Base-by-base conservation (phyloP, 805 yeast species). In the Candida boidinii region DNA sequence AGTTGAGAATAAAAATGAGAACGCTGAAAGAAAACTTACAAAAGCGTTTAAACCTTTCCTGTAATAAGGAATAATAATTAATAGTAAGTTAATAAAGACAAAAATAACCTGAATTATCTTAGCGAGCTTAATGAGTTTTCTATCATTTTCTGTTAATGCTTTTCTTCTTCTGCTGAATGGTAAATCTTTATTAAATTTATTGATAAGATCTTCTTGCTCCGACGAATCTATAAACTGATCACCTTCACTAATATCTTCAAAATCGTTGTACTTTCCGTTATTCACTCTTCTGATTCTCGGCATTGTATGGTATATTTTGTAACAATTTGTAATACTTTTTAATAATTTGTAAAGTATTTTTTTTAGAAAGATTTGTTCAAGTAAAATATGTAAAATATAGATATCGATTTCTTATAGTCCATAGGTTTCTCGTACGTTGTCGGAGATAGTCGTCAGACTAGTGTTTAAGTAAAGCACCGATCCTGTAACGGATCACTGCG, bases 281-380 rank as follows among this genome's bases (percentile, higher is more conserved):
- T 46, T 33, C 2, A 53, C 44, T 28, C 41, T 43, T 21, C 57
- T 44, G 17, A 55, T 37, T 11, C 60, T 41, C 15, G 60, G 57
- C 59, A 53, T 54, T n/a, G n/a, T n/a, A n/a, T n/a, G n/a, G n/a
- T n/a, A n/a, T n/a, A n/a, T n/a, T n/a, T n/a, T n/a, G n/a, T n/a
- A n/a, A n/a, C n/a, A n/a, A n/a, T n/a, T n/a, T n/a, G n/a, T n/a
- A n/a, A n/a, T n/a, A n/a, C n/a, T n/a, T n/a, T n/a, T n/a, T n/a
- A n/a, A n/a, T n/a, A n/a, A n/a, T n/a, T n/a, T n/a, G n/a, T n/a
- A n/a, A n/a, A n/a, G n/a, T n/a, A n/a, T n/a, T n/a, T n/a, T n/a
- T n/a, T n/a, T n/a, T n/a, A n/a, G n/a, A n/a, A n/a, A n/a, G n/a
- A n/a, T n/a, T n/a, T n/a, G n/a, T n/a, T n/a, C n/a, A n/a, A n/a